Base-by-base conservation (phyloP, 164 flowering plant genomes). In the Pachysandra terminalis region DNA sequence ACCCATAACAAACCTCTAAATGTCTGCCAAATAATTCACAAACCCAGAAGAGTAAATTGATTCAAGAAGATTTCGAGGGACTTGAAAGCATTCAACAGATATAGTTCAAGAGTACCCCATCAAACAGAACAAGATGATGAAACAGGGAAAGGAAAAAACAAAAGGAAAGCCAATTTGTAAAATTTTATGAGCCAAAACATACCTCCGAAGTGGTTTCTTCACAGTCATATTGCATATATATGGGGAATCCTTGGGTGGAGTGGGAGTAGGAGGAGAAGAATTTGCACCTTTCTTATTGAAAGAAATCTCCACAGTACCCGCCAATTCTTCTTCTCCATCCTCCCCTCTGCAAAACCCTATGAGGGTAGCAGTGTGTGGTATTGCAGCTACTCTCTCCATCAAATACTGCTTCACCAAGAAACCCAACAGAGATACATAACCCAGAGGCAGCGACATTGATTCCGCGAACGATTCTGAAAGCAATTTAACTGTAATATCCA, bases 181-280 rank as follows among this genome's bases (percentile, higher is more conserved):
- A 32, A 58, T 17, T 5, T 15, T 19, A 63, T 0, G 13, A 22
- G 13, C 21, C 32, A 52, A 54, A n/a, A 52, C 67, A 27, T 79
- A 91, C 98, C 98, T 87, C 51, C 98, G 69, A 67, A 89, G 86
- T 9, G 74, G 68, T 78, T 84, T 69, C 76, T 75, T 82, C 40
- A 95, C 99, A 8, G 94, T 77, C 97, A 95, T 92, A 68, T 95
- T 95, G 75, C 96, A 85, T 17, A 95, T 81, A 71, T 95, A 95
- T 16, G 97, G 97, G 17, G 83, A 82, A 59, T 85, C 74, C 77
- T 71, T 80, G 5, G 99, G 99, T 25, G 97, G 85, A 17, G 74
- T 73, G 10, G 98, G 98, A 0, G 92, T 76, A 1, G 96, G 94
- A 57, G 91, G 84, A 37, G 86, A 78, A 67, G 83, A 81, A 81